Base-by-base conservation (phyloP, 805 yeast species). In the Zygotorulaspora chibaensis region DNA sequence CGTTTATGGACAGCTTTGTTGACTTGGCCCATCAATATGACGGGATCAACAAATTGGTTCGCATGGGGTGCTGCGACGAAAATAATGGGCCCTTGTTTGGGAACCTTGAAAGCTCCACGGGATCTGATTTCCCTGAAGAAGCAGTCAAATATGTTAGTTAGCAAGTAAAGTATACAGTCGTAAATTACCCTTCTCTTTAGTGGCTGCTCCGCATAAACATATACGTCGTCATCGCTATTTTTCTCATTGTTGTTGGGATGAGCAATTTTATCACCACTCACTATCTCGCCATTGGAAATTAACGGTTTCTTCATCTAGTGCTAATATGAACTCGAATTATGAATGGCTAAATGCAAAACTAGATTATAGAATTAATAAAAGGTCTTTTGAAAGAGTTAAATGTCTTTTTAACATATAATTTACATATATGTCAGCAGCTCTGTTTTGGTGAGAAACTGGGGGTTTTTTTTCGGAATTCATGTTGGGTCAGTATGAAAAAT, bases 51-150 rank as follows among this genome's bases (percentile, higher is more conserved):
- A 51, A 85, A 86, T 58, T 87, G 96, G 61, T 87, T 87, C n/a
- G 96, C 95, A 69, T 91, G 99, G 1, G 98, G 98, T 2, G 96
- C 99, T 9, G 93, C 95, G 29, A 93, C 98, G 51, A 93, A 83
- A 44, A 91, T 84, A 8, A 89, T 83, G 0, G 98, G 91, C 0
- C 96, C 97, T 8, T 75, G 65, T 26, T 75, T 72, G 11, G 85
- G 84, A 41, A 80, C 74, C 38, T 77, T 76, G 67, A 80, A 87
- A 1, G 96, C 88, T 1, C 97, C 96, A 48, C 98, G 75, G 2
- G 93, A 81, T 43, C 87, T 75, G 51, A 91, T 88, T 61, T 90
- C 96, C 48, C 98, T 70, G 68, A 91, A 91, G 70, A 91, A 91
- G 37, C 83, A 73, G 55, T 77, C 76, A 55, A 81, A 80, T 8